phyloP scores from a whole-genome alignment of 371 early-diverging fungal genomes.

The Mortierella sp. region DNA sequence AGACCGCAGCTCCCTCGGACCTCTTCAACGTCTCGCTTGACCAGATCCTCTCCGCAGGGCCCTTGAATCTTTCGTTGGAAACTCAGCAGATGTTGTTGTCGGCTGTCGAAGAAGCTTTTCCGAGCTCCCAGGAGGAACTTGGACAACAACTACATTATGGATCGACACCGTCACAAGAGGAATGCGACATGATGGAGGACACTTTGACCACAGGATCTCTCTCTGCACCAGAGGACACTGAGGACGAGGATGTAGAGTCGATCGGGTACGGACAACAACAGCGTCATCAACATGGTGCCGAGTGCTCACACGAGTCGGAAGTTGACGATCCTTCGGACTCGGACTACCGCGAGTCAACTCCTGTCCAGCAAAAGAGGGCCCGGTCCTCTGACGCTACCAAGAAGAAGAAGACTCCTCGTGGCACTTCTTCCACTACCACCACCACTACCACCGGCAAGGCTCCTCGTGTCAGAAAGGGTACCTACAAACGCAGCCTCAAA shows the following conservation, averaged over 20 bases:
- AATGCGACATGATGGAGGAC: conserved; percentile 1
- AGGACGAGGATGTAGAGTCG: not conserved
- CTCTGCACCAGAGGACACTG: conserved; percentile 1
- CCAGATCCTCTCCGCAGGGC: conserved; percentile 31
- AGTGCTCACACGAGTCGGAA: not conserved
- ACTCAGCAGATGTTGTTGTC: conserved; percentile 10
- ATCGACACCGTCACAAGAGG: conserved; percentile 5
- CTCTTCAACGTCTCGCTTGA: conserved; percentile 39
- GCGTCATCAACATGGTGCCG: not conserved
- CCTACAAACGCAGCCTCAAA: conserved; percentile 26
- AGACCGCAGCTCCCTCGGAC: conserved; percentile 49
- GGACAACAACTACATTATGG: not conserved
- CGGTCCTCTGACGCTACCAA: not conserved
- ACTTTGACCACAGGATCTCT: not conserved
- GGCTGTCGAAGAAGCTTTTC: not conserved
- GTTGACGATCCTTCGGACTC: conserved; percentile 3
- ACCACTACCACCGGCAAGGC: conserved; percentile 17
- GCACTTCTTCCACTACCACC: conserved; percentile 3
- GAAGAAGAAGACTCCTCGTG: not conserved
- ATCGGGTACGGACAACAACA: no score
- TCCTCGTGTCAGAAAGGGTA: conserved; percentile 16
- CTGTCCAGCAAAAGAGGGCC: conserved; percentile 2
- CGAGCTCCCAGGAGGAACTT: not conserved
- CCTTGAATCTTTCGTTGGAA: conserved; percentile 23
- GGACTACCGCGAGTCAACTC: conserved; percentile 16